phyloP scores from a whole-genome alignment of 108 stramenopile species.

The Conticribra guillardii region DNA sequence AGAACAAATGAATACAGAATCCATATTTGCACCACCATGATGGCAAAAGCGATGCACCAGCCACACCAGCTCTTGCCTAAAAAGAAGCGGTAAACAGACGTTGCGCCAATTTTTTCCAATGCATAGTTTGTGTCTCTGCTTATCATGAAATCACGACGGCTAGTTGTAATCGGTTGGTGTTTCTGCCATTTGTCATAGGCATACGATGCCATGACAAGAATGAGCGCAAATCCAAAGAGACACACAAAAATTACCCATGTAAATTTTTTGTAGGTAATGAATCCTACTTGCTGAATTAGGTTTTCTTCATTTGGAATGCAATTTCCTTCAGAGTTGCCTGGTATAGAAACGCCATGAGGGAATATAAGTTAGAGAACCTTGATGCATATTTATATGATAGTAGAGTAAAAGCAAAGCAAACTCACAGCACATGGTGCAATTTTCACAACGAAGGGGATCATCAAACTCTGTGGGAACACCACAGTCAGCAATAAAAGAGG shows the following conservation, averaged over 20 bases:
- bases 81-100: constrained; percentile 19
- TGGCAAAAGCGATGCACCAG: constrained; percentile 14
- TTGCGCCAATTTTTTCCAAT: constrained; percentile 9
- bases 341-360: not conserved
- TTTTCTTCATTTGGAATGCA: not conserved
- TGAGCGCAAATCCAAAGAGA: not conserved
- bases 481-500: constrained; percentile 34
- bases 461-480: constrained; percentile 39
- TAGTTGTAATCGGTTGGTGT: not conserved
- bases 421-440: constrained; percentile 44
- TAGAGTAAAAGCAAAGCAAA: not conserved
- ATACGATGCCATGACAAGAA: not conserved
- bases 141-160: not conserved
- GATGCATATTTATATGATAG: too few species aligned
- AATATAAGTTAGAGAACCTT: not conserved
- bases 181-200: constrained; percentile 1
- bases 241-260: not conserved
- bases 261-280: not conserved
- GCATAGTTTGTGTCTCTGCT: constrained; percentile 7
- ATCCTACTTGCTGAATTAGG: not conserved
- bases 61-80: constrained; percentile 14
- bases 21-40: constrained; percentile 7
- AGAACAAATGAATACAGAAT: constrained; percentile 12
- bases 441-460: constrained; percentile 1
- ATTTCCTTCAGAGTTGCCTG: not conserved